Conservation (phyloP, 768 basidiomycete species). For the Roridomyces roridus region DNA sequence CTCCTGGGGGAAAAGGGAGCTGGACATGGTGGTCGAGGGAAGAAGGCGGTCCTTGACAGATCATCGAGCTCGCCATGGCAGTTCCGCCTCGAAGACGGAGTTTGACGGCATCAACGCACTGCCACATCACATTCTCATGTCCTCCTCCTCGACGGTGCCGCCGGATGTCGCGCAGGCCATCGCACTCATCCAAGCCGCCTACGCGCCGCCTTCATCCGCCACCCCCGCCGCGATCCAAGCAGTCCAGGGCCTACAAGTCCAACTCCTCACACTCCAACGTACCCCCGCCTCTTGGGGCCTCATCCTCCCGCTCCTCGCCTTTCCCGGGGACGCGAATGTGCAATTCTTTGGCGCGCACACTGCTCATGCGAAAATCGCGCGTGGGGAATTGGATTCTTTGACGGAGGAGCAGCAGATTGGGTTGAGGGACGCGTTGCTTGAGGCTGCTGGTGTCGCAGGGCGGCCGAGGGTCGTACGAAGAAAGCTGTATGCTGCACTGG, state of each 20-base stretch:
- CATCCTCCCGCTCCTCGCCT: conserved; percentile 73
- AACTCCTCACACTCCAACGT: conserved; percentile 21
- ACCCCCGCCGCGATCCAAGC: conserved; percentile 37
- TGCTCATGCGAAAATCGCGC: conserved; percentile 89
- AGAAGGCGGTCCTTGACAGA: too few species aligned
- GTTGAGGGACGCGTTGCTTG: conserved; percentile 32
- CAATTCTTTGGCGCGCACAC: conserved; percentile 97
- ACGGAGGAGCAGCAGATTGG: background rate
- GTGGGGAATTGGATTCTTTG: conserved; percentile 49
- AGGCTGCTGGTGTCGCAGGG: conserved; percentile 70
- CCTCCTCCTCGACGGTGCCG: background rate
- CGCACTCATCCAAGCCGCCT: conserved; percentile 29
- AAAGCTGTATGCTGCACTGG: conserved; percentile 19
- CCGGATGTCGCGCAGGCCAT: conserved; percentile 19
- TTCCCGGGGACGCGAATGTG: conserved; percentile 75
- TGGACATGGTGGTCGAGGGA: too few species aligned
- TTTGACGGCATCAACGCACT: too few species aligned
- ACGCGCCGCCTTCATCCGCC: conserved; percentile 41
- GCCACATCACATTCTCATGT: too few species aligned
- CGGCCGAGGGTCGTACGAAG: conserved; percentile 10
- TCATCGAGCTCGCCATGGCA: too few species aligned
- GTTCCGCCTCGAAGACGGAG: too few species aligned
- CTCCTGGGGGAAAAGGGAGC: too few species aligned
- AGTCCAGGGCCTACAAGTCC: conserved; percentile 51
- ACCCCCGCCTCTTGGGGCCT: conserved; percentile 82